A percentile compares a stretch with the other conserved stretches of the same genome.
These are phyloP conservation scores for Albugo candida DNA, from an alignment of 352 stramenopile genomes.

Conservation along the genomic window DNA sequence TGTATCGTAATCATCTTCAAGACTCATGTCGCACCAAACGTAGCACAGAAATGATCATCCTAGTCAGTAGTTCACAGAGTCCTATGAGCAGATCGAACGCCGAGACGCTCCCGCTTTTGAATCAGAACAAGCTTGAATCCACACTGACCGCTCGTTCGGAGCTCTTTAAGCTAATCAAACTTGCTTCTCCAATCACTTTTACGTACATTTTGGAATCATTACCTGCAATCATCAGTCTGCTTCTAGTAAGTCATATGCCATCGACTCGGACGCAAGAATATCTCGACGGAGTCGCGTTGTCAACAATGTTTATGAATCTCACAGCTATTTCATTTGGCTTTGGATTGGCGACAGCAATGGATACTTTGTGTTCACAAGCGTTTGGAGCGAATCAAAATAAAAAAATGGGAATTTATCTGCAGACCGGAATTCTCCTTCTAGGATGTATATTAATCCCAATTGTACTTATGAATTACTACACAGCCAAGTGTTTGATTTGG, in stretches of 20 bases:
- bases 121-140: no score
- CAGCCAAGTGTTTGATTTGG: constrained; percentile 27
- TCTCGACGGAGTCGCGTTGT: constrained; percentile 2
- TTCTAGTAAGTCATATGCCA: constrained; percentile 9
- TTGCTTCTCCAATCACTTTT: constrained; percentile 35
- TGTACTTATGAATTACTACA: constrained; percentile 57
- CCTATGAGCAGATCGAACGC: no score
- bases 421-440: constrained; percentile 54
- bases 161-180: constrained; percentile 15
- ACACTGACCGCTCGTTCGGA: constrained; percentile 2
- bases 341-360: constrained; percentile 67
- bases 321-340: constrained; percentile 56
- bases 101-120: no score
- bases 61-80: no score
- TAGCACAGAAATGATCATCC: no score
- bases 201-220: constrained; percentile 7
- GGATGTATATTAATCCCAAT: constrained; percentile 29
- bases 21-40: no score
- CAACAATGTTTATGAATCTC: constrained; percentile 21
- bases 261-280: constrained; percentile 7
- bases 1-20: no score
- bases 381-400: constrained; percentile 42
- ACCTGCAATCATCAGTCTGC: constrained; percentile 6
- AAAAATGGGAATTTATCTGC: constrained; percentile 72
- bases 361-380: constrained; percentile 75